A percentile compares a stretch with the other conserved stretches of the same genome.
These are phyloP conservation scores for Fusarium sp. DNA, from an alignment of 2,329 filamentous ascomycete species.

Conservation along the genomic window DNA sequence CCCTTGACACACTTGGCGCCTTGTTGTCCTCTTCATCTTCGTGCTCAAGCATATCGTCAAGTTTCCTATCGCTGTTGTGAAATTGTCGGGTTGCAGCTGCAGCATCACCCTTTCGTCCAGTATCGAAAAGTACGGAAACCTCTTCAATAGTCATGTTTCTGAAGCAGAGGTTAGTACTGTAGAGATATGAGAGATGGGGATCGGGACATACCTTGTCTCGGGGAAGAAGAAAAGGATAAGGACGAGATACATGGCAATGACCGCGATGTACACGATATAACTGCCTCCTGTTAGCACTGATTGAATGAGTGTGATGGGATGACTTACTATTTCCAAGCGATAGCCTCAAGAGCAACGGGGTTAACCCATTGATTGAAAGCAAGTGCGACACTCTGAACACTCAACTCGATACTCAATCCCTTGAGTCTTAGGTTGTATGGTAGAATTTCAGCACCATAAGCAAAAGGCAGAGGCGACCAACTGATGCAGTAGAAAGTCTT, in stretches of 20 bases:
- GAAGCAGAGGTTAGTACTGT: rapidly evolving
- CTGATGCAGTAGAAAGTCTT: slow-evolving; percentile 41
- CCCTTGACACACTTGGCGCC: slow-evolving; percentile 3
- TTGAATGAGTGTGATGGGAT: rapidly evolving
- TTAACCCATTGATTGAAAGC: slow-evolving; percentile 43
- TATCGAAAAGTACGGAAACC: slow-evolving; percentile 35
- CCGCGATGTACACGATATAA: slow-evolving; percentile 35
- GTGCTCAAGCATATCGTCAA: slow-evolving; percentile 16
- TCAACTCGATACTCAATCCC: slow-evolving; percentile 37
- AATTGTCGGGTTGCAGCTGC: slow-evolving; percentile 10
- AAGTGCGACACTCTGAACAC: slow-evolving; percentile 29
- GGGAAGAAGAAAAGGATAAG: slow-evolving; percentile 39
- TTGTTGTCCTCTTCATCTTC: slow-evolving; percentile 12
- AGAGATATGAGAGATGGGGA: rapidly evolving
- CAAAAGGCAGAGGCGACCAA: slow-evolving; percentile 43
- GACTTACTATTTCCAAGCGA: slow-evolving; percentile 40
- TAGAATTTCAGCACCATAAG: slow-evolving; percentile 44
- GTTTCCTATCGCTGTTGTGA: neutral
- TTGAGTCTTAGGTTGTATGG: slow-evolving; percentile 44
- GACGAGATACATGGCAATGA: slow-evolving; percentile 36
- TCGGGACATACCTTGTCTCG: slow-evolving; percentile 29
- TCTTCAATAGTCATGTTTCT: slow-evolving; percentile 36
- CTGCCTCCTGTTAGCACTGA: neutral
- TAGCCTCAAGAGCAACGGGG: slow-evolving; percentile 37
- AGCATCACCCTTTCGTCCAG: slow-evolving; percentile 20